Base-by-base conservation (phyloP, 129 eudicot species). In the Lactuca sativa region DNA sequence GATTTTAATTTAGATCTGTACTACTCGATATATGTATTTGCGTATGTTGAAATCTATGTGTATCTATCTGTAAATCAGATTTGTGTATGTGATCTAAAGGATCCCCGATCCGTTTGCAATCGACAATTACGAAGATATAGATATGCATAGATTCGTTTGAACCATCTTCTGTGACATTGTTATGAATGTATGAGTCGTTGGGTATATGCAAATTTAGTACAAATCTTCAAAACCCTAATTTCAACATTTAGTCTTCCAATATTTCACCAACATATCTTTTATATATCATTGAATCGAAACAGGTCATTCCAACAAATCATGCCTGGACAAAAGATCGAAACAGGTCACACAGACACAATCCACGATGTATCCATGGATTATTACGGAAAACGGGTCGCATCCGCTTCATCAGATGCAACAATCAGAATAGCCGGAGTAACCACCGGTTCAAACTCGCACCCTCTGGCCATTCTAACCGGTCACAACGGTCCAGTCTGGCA, bases 401-500 rank as follows among this genome's bases (percentile, higher is more conserved):
- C 72, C 3, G 62, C 73, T 5, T 69, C 73, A 69, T 69, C 64
- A 3, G 73, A 69, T 69, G 49, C 73, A 15, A 69, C 61, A 21
- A 18, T 69, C 62, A 55, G 62, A 56, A 69, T 69, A 55, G 49
- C 10, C 40, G 21, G 64, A 10, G 53, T 54, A 69, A 37, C 52
- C 64, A 37, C 36, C 64, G 57, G 16, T 34, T 70, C 74, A 37
- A 66, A 13, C 59, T 69, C 81, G 1, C 83, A 73, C 33, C 74
- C 62, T 17, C 83, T 72, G 36, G 78, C 78, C 43, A 78, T 70
- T 47, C 53, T 78, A 55, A 64, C 43, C 2, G 78, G 82, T 8
- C 82, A 78, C 60, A 62, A 66, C 4, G 78, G 74, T 37, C 78
- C 83, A 10, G 78, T 78, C 40, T 78, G 83, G 83, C 83, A 72